Evolutionary conservation across 192 early-diverging fungal genomes (phyloP).

Genomic region (Coemansia sp.): DNA sequence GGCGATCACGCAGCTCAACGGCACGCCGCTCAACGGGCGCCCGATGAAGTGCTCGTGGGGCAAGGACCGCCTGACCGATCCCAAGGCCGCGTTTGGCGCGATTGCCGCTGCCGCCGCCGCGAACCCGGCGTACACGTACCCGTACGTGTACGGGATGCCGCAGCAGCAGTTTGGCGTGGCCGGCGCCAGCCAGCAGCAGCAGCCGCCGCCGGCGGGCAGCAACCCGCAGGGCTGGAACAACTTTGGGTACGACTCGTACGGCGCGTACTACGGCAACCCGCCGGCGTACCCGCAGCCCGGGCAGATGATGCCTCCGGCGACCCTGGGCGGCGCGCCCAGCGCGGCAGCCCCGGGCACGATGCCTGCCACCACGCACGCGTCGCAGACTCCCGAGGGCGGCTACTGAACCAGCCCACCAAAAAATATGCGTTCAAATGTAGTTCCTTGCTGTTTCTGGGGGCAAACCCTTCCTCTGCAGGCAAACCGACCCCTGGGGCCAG

Average conservation of each 20-base stretch:
- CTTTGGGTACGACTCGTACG: slow-evolving; percentile 47
- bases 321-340: slow-evolving; percentile 3
- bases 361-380: not conserved
- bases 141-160: slow-evolving; percentile 48
- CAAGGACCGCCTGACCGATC: slow-evolving; percentile 66
- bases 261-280: slow-evolving; percentile 39
- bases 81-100: slow-evolving; percentile 43
- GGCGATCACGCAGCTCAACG: slow-evolving; percentile 81
- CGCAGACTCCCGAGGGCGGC: slow-evolving; percentile 26
- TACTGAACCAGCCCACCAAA: slow-evolving; percentile 2
- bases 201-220: slow-evolving; percentile 18
- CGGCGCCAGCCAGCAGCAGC: slow-evolving; percentile 8
- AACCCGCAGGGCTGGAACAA: slow-evolving; percentile 37
- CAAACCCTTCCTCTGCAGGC: no score
- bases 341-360: not conserved
- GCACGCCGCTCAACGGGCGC: slow-evolving; percentile 67
- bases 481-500: no score
- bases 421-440: no score
- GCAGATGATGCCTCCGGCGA: slow-evolving; percentile 36
- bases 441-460: no score
- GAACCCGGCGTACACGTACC: slow-evolving; percentile 51
- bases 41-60: slow-evolving; percentile 86
- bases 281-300: slow-evolving; percentile 45
- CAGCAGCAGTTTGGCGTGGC: slow-evolving; percentile 44
- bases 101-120: slow-evolving; percentile 31